Conservation (phyloP, 768 basidiomycete species). For the Rossbeevera mucosa region DNA sequence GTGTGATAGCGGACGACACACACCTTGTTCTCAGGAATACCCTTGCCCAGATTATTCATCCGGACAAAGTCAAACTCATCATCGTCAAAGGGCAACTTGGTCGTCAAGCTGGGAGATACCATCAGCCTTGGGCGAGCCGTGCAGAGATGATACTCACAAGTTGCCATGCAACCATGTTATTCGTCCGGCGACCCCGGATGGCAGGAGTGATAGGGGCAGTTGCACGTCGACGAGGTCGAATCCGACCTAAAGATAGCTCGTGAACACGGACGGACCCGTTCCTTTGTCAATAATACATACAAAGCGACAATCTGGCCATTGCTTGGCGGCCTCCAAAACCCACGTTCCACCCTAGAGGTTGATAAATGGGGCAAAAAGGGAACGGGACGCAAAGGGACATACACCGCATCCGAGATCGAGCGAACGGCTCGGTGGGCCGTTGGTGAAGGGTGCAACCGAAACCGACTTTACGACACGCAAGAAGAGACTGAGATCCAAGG, state of each 20-base stretch:
- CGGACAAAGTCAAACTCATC: constrained; percentile 83
- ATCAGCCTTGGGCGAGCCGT: background rate
- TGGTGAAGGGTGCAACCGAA: constrained; percentile 54
- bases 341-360: constrained; percentile 56
- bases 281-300: constrained; percentile 37
- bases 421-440: constrained; percentile 46
- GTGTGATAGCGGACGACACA: background rate
- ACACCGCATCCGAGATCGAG: constrained; percentile 77
- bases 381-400: constrained; percentile 22
- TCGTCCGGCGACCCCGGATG: constrained; percentile 48
- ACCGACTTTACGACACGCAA: constrained; percentile 49
- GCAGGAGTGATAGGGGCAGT: constrained; percentile 50
- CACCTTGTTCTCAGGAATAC: constrained; percentile 74
- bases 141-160: constrained; percentile 47
- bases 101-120: constrained; percentile 51
- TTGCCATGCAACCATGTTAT: constrained; percentile 75
- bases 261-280: background rate
- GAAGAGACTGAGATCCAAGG: constrained; percentile 48
- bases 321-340: constrained; percentile 68
- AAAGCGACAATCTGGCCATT: constrained; percentile 63
- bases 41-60: constrained; percentile 58
- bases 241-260: constrained; percentile 49
- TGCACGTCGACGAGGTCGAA: constrained; percentile 78
- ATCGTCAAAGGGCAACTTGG: constrained; percentile 74
- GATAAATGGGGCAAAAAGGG: background rate